phyloP scores from a whole-genome alignment of 345 rosid species.

The Murraya koenigii region DNA sequence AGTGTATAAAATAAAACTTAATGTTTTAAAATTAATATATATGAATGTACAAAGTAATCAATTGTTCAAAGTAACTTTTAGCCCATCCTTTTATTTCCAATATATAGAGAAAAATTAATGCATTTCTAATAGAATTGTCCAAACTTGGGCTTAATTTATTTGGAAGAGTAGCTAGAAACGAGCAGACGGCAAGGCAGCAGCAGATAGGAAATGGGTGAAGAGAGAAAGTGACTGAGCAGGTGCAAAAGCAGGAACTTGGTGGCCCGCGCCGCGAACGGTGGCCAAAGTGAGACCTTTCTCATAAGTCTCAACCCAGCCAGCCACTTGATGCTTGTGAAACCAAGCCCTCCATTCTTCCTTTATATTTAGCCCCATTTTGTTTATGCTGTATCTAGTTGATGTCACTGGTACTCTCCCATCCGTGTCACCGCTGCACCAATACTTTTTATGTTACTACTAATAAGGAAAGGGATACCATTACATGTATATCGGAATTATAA shows the following conservation, averaged over 20 bases:
- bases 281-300: constrained; percentile 53
- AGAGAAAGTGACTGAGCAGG: constrained; percentile 57
- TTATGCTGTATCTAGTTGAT: constrained; percentile 64
- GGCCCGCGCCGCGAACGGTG: constrained; percentile 76
- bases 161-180: constrained; percentile 18
- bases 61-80: too few species aligned
- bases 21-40: too few species aligned
- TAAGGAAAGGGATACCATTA: background rate
- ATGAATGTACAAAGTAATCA: too few species aligned
- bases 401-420: constrained; percentile 90
- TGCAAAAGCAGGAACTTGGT: constrained; percentile 61
- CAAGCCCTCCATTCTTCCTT: constrained; percentile 70
- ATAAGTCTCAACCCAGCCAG: constrained; percentile 69
- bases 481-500: too few species aligned
- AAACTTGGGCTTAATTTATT: background rate
- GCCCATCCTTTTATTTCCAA: too few species aligned
- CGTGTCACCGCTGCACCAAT: constrained; percentile 40
- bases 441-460: background rate
- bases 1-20: too few species aligned
- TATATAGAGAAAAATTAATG: background rate
- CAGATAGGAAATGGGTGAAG: constrained; percentile 51
- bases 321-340: constrained; percentile 65
- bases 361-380: constrained; percentile 42
- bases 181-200: constrained; percentile 33
- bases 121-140: background rate